phyloP scores from a whole-genome alignment of 2,329 filamentous ascomycete genomes.

The Rhinocladiella similis region DNA sequence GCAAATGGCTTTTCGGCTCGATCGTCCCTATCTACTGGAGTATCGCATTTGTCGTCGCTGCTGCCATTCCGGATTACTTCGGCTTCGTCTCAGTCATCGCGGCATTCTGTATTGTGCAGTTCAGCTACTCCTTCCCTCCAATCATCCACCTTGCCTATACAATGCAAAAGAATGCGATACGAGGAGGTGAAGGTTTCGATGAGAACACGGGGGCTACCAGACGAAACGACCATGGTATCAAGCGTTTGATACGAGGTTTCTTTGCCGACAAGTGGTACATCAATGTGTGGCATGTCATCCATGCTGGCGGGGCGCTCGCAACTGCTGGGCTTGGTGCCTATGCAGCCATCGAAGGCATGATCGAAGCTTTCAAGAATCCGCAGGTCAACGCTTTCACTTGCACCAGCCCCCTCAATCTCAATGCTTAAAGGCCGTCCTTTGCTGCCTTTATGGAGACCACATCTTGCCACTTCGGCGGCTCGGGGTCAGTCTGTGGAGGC shows the following conservation, averaged over 20 bases:
- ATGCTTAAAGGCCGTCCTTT: not conserved
- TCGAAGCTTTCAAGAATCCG: conserved; percentile 32
- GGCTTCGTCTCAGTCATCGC: conserved; percentile 33
- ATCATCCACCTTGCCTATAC: conserved; percentile 33
- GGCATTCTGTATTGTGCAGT: conserved; percentile 33
- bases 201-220: conserved; percentile 26
- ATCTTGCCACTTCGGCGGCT: too few species aligned
- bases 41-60: conserved; percentile 33
- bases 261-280: conserved; percentile 29
- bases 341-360: conserved; percentile 32
- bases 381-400: conserved; percentile 36
- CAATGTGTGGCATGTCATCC: conserved; percentile 32
- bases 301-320: conserved; percentile 30
- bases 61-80: conserved; percentile 33
- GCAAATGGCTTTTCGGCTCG: conserved; percentile 35
- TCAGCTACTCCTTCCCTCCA: conserved; percentile 36
- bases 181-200: conserved; percentile 27
- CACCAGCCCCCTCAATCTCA: conserved; percentile 32
- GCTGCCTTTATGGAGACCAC: not conserved
- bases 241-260: conserved; percentile 29
- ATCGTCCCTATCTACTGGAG: conserved; percentile 33
- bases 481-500: too few species aligned
- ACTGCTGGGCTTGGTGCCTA: conserved; percentile 32
- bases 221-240: conserved; percentile 11
- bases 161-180: conserved; percentile 32